Base-by-base conservation (phyloP, 225 moss, liverwort and hornwort genomes). In the Bryoerythrophyllum caledonicum region DNA sequence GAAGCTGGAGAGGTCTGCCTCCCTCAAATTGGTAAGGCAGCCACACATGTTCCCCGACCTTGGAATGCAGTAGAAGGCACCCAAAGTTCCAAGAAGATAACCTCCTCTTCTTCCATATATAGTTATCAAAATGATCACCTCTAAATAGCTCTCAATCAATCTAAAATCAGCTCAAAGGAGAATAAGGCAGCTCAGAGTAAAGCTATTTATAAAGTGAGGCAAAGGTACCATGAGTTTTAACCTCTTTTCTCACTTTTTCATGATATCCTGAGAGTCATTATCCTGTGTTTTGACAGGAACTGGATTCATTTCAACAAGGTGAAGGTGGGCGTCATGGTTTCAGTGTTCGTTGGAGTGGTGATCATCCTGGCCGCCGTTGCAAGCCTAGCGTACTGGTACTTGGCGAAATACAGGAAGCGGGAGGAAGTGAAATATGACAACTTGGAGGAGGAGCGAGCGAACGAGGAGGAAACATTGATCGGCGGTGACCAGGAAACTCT, bases 1-100 rank as follows among this genome's bases (percentile, higher is more conserved):
- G 79, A 71, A 87, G 84, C 65, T 99, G 93, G 93, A 91, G 85
- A 79, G 74, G 86, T 25, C 74, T 91, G 46, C 84, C 85, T 74
- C 74, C 68, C 65, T 80, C 86, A 59, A 79, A 76, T 65, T 81
- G 86, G 83, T 86, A 79, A 68, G 76, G 7, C 72, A 30, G 40
- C 41, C 38, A 4, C 54, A 68, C 37, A 48, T 38, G 8, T 67
- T 15, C 35, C 14, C 24, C 51, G 52, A 24, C 4, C 12, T 13
- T 4, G 12, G 6, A 48, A 48, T 48, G 48, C 6, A 48, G 6
- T 48, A 48, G 48, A 48, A 48, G 43, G 4, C 48, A 16, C 17
- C 16, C 43, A 14, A 43, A 14, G 13, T 44, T 13, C 14, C 14
- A 44, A 44, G 44, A 44, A 48, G 5, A 48, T 48, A 37, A 17